These are phyloP conservation scores for Aegilops sharonensis DNA, from an alignment of 176 grass and related monocot genomes.

Conservation along the genomic window DNA sequence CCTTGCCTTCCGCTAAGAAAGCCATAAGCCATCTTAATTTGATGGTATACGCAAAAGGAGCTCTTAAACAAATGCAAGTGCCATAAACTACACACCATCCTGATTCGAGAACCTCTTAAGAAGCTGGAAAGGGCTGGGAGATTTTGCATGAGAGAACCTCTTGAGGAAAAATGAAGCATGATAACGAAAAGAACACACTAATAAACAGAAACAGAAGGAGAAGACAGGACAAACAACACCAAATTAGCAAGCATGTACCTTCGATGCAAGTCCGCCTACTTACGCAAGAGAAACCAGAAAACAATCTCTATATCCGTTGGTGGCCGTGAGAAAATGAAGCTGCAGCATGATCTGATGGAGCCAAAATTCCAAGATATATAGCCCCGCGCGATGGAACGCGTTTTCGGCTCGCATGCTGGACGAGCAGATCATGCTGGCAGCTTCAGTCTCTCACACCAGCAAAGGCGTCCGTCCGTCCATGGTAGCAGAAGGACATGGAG, in stretches of 20 bases:
- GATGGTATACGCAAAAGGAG: not conserved
- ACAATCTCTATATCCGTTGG: constrained; percentile 34
- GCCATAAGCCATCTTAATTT: not conserved
- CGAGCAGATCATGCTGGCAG: constrained; percentile 81
- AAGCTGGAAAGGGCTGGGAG: not conserved
- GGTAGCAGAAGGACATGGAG: not conserved
- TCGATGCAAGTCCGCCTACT: not conserved
- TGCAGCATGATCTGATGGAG: constrained; percentile 65
- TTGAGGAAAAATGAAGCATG: not conserved
- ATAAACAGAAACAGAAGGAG: not conserved
- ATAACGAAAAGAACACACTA: not conserved
- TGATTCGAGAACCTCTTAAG: not conserved
- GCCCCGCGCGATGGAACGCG: too few species aligned
- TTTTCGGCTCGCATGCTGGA: not conserved
- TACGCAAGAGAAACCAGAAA: not conserved
- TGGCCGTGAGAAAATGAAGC: constrained; percentile 72
- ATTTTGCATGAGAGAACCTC: not conserved
- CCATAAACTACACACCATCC: not conserved
- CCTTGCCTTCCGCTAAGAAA: not conserved
- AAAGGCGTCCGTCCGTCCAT: constrained; percentile 1
- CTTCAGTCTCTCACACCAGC: constrained; percentile 71
- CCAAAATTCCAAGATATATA: not conserved
- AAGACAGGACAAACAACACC: not conserved
- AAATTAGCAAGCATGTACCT: constrained; percentile 2
- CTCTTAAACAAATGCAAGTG: not conserved